Conservation (phyloP, 108 stramenopile species). For the Cyclotella kingstonii region DNA sequence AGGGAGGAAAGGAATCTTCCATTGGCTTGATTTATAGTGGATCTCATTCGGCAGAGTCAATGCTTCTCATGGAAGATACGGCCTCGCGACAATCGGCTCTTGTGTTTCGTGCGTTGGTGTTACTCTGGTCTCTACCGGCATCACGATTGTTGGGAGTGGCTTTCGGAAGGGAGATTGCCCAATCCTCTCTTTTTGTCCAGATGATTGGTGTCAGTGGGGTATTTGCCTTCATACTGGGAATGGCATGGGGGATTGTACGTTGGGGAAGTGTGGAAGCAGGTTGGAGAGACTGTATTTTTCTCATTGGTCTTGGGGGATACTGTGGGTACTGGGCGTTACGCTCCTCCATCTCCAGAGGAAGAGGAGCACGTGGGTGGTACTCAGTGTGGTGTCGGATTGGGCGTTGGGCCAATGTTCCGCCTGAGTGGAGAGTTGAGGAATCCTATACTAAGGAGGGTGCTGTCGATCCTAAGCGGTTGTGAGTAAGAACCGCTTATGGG, state of each 20-base stretch:
- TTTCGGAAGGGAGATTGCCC: conserved; percentile 26
- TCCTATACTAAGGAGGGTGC: conserved; percentile 17
- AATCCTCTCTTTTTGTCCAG: conserved; percentile 9
- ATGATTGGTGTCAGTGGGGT: conserved; percentile 5
- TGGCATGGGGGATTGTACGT: conserved; percentile 19
- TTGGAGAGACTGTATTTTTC: neutral
- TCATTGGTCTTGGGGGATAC: conserved; percentile 6
- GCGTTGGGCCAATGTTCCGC: conserved; percentile 34
- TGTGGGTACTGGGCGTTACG: conserved; percentile 4
- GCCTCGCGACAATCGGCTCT: conserved; percentile 19
- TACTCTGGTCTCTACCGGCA: conserved; percentile 12
- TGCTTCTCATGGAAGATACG: conserved; percentile 33
- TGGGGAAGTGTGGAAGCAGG: conserved; percentile 1
- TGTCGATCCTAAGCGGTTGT: conserved; percentile 12
- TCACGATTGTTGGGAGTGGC: conserved; percentile 30
- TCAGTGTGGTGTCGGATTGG: conserved; percentile 41
- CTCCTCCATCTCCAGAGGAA: conserved; percentile 14
- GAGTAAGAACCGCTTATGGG: conserved; percentile 4
- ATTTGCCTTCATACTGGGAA: conserved; percentile 14
- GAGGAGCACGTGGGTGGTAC: conserved; percentile 17
- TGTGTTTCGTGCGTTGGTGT: conserved; percentile 9
- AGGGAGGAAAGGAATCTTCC: conserved; percentile 2
- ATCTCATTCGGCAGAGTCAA: conserved; percentile 20
- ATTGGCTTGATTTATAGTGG: conserved; percentile 36
- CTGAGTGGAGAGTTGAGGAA: conserved; percentile 43